phyloP scores from a whole-genome alignment of 2,329 filamentous ascomycete species.

The Xylariaceae sp. region DNA sequence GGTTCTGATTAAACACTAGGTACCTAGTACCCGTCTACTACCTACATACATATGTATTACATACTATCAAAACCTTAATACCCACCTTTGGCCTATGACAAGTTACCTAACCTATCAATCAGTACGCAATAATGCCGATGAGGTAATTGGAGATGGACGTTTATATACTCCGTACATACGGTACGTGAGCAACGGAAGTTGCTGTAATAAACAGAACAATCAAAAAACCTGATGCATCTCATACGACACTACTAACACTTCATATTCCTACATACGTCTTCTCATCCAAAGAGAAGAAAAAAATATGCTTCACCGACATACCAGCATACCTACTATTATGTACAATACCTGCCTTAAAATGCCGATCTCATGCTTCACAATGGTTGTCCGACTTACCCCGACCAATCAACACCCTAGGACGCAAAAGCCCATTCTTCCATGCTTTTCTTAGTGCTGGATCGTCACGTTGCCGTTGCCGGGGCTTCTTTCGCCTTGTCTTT shows the following conservation, averaged over 20 bases:
- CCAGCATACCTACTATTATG: neutral
- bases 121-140: neutral
- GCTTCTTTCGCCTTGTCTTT: slow-evolving; percentile 24
- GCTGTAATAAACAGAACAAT: slow-evolving; percentile 12
- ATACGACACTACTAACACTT: slow-evolving; percentile 14
- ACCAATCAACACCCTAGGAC: slow-evolving; percentile 17
- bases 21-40: neutral
- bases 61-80: neutral
- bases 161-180: neutral
- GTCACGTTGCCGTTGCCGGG: slow-evolving; percentile 20
- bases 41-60: neutral
- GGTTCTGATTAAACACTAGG: too few species aligned
- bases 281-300: slow-evolving; percentile 13
- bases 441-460: slow-evolving; percentile 19
- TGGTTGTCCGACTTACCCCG: slow-evolving; percentile 18
- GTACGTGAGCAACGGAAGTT: neutral
- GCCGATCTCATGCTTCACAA: slow-evolving; percentile 20
- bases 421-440: slow-evolving; percentile 16
- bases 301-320: slow-evolving; percentile 24
- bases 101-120: neutral
- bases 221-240: slow-evolving; percentile 1
- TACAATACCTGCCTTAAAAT: slow-evolving; percentile 15
- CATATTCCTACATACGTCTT: neutral
- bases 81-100: too few species aligned
- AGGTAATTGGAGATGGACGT: neutral